Percentiles rank a stretch among this genome's conserved stretches.
Evolutionary conservation across 352 stramenopile species (phyloP).

Genomic region (Globisporangium barbulae): DNA sequence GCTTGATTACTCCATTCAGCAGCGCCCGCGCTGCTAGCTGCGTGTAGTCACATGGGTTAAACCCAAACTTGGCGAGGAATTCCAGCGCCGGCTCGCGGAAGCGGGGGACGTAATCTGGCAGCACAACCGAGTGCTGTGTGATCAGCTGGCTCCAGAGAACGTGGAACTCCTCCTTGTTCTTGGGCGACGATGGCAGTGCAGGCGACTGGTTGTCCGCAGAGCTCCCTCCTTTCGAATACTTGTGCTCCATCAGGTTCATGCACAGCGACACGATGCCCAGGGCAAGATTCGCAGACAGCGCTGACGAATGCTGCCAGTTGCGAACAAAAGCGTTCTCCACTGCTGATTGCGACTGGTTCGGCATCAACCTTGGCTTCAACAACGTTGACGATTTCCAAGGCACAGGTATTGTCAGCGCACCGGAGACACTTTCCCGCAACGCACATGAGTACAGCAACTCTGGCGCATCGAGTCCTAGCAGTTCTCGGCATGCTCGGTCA

Average conservation of each 20-base stretch:
- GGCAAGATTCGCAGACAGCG: slow-evolving; percentile 59
- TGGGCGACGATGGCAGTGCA: slow-evolving; percentile 31
- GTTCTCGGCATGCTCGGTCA: slow-evolving; percentile 50
- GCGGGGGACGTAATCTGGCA: slow-evolving; percentile 64
- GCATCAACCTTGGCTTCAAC: neutral
- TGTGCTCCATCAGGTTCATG: slow-evolving; percentile 84
- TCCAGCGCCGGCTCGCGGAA: slow-evolving; percentile 76
- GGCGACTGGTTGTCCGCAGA: slow-evolving; percentile 1
- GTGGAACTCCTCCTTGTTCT: slow-evolving; percentile 83
- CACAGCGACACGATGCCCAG: slow-evolving; percentile 71
- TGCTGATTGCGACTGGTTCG: slow-evolving; percentile 18
- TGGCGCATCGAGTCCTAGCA: slow-evolving; percentile 55
- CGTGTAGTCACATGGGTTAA: slow-evolving; percentile 73
- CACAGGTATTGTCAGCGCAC: slow-evolving; percentile 68
- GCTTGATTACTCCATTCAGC: slow-evolving; percentile 75
- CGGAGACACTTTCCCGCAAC: slow-evolving; percentile 45
- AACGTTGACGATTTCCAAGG: slow-evolving; percentile 35
- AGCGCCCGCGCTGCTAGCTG: slow-evolving; percentile 68
- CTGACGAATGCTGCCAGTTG: slow-evolving; percentile 78
- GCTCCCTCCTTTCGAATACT: slow-evolving; percentile 35
- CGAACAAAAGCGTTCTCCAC: slow-evolving; percentile 36
- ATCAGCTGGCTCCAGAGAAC: slow-evolving; percentile 86
- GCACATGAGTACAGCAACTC: slow-evolving; percentile 64
- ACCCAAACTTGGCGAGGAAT: slow-evolving; percentile 67
- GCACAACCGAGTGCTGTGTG: slow-evolving; percentile 77